phyloP scores from a whole-genome alignment of 2,329 filamentous ascomycete genomes.

The Pseudocercospora pini-densiflorae region DNA sequence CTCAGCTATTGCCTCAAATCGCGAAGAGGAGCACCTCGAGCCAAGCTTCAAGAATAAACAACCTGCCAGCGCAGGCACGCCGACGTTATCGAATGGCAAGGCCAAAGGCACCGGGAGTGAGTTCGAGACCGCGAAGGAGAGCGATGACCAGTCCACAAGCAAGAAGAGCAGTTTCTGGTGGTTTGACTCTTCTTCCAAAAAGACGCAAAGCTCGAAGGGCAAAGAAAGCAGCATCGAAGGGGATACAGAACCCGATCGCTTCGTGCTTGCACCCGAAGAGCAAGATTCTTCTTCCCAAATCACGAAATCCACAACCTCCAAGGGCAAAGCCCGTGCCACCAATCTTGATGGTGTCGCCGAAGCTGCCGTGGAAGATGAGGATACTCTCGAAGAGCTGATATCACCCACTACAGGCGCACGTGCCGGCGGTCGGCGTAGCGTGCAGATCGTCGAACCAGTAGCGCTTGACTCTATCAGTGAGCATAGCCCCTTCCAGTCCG shows the following conservation, averaged over 20 bases:
- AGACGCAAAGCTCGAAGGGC: conserved; percentile 21
- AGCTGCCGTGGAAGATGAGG: conserved; percentile 16
- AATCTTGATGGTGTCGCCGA: conserved; percentile 26
- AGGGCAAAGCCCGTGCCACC: conserved; percentile 24
- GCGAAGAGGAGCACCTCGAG: conserved; percentile 20
- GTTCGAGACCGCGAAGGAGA: not conserved
- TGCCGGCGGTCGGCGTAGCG: conserved; percentile 25
- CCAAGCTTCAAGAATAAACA: conserved; percentile 33
- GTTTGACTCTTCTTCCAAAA: conserved; percentile 25
- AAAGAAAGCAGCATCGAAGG: conserved; percentile 19
- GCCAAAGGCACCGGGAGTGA: not conserved
- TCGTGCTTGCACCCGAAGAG: conserved; percentile 23
- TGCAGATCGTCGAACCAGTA: conserved; percentile 30
- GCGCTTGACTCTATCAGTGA: conserved; percentile 25
- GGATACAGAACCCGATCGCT: conserved; percentile 26
- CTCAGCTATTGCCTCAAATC: conserved; percentile 20
- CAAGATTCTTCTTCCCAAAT: conserved; percentile 18
- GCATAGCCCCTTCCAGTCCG: conserved; percentile 14
- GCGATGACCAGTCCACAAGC: conserved; percentile 14
- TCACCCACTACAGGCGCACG: conserved; percentile 18
- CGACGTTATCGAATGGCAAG: not conserved
- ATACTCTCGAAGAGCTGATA: conserved; percentile 17
- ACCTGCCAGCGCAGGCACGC: conserved; percentile 19
- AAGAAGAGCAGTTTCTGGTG: conserved; percentile 23
- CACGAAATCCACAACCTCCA: conserved; percentile 20